Percentiles rank a stretch among this genome's conserved stretches.
phyloP scores from a whole-genome alignment of 345 rosid species.

The Geranium brycei region DNA sequence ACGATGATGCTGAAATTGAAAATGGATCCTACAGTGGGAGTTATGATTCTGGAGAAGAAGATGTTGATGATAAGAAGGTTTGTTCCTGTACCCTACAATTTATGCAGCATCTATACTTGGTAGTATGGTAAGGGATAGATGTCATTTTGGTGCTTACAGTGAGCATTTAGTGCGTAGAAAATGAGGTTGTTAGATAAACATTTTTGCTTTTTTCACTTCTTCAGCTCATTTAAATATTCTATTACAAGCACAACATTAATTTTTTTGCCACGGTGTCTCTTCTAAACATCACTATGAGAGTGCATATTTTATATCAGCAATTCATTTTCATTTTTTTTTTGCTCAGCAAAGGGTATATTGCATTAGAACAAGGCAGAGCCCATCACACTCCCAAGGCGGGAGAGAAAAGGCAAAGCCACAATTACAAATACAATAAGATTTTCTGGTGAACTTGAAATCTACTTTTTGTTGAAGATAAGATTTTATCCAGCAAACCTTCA shows the following conservation, averaged over 20 bases:
- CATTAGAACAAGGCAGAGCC: too few relatives aligned
- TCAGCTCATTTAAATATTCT: not conserved
- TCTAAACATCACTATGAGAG: not conserved
- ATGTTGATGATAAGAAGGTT: slow-evolving; percentile 31
- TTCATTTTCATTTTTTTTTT: not conserved
- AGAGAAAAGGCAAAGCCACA: too few relatives aligned
- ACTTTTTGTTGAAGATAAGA: too few relatives aligned
- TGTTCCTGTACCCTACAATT: slow-evolving; percentile 14
- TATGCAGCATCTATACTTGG: not conserved
- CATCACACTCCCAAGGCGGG: too few relatives aligned
- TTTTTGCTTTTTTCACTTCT: not conserved
- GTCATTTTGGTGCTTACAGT: not conserved
- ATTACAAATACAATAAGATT: too few relatives aligned
- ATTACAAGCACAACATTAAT: not conserved
- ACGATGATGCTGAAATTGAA: slow-evolving; percentile 39
- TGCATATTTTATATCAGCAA: not conserved
- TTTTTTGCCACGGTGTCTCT: not conserved
- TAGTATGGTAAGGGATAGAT: too few relatives aligned
- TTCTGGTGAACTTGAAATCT: too few relatives aligned
- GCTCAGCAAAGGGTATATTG: too few relatives aligned
- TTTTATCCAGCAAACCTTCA: too few relatives aligned
- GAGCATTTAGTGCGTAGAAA: not conserved
- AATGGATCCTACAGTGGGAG: slow-evolving; percentile 34
- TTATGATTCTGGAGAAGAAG: slow-evolving; percentile 22
- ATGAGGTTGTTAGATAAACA: not conserved